Evolutionary conservation across 2,329 filamentous ascomycete genomes (phyloP), one percentile per base, ranked within the genome.

Genomic region (Fusarium sp.): DNA sequence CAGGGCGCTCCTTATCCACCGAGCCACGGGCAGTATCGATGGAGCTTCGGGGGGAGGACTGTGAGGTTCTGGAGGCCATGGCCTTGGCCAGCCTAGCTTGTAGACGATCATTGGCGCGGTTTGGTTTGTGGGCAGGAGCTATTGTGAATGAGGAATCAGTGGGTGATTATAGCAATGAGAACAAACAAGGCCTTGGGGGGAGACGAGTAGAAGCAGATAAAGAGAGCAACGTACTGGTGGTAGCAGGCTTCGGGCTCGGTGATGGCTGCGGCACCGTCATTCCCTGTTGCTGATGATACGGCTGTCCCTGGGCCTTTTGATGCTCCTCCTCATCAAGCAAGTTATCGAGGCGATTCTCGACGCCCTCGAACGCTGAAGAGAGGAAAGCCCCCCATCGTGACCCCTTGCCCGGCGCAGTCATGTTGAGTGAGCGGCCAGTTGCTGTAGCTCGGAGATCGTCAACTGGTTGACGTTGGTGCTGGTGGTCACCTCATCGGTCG

Each of bases 31-130:
- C 80, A 20, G 76, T 77, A 13, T 72, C 87, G 84, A 80, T 67
- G 8, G 83, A 84, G 66, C 79, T 82, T 31, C 83, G 80, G 8
- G 82, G 82, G 35, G 83, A 84, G 20, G 73, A 66, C 34, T 76
- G 77, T 20, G 74, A 69, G 62, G 88, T 89, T 79, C 93, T 94
- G 68, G 92, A 92, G 4, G 92, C 94, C 78, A 98, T 90, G 34
- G 95, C 96, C 79, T 94, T 94, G 34, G 96, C 96, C 69, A 99
- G 87, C 71, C 95, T 90, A 81, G 98, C 95, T 80, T 98, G 95
- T 50, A 99, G 86, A 62, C 95, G 91, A 77, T 97, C 95, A 83
- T 94, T 96, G 70, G 89, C 86, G 74, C 90, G 85, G 50, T 93
- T 93, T 24, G 92, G 88, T 79, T 92, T 89, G 60, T 92, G 91